phyloP scores from a whole-genome alignment of 495 filamentous ascomycete species.

The Emericellopsis terricola region DNA sequence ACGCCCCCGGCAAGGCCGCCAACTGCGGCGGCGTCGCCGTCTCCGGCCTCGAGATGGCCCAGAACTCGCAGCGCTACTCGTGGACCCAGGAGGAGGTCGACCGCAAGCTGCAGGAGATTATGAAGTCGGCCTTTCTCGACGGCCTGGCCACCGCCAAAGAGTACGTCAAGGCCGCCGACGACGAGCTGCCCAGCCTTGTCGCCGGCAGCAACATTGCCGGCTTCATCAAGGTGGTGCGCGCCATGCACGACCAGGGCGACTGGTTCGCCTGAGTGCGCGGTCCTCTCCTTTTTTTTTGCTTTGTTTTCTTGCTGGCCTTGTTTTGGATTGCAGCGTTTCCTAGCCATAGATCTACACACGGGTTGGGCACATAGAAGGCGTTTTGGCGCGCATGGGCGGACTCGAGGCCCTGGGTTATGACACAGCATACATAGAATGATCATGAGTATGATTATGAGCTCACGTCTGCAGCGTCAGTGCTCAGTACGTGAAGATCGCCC shows the following conservation, averaged over 20 bases:
- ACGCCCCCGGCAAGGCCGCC: constrained; percentile 84
- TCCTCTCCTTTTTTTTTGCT: not conserved
- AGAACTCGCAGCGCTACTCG: constrained; percentile 71
- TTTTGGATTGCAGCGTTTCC: not conserved
- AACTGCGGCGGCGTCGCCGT: constrained; percentile 97
- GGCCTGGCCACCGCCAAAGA: constrained; percentile 78
- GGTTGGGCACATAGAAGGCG: no score
- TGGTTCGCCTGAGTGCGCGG: constrained; percentile 27
- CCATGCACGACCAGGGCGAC: constrained; percentile 94
- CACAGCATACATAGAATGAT: no score
- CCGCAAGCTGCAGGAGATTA: constrained; percentile 78
- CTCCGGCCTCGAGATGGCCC: constrained; percentile 96
- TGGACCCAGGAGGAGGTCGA: constrained; percentile 90
- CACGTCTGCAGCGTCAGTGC: no score
- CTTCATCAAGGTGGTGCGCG: constrained; percentile 86
- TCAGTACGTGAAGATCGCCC: no score
- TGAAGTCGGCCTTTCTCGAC: constrained; percentile 86
- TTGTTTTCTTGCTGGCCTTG: not conserved
- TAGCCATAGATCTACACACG: no score
- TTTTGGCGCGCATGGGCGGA: no score
- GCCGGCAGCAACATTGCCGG: constrained; percentile 94
- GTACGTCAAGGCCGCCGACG: constrained; percentile 61
- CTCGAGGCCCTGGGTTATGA: no score
- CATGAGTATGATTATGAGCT: no score
- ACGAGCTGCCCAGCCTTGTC: constrained; percentile 74